A percentile compares a stretch with the other conserved stretches of the same genome.
These are phyloP conservation scores for Hymenoscyphus scutula DNA, from an alignment of 2,329 filamentous ascomycete species.

Conservation along the genomic window DNA sequence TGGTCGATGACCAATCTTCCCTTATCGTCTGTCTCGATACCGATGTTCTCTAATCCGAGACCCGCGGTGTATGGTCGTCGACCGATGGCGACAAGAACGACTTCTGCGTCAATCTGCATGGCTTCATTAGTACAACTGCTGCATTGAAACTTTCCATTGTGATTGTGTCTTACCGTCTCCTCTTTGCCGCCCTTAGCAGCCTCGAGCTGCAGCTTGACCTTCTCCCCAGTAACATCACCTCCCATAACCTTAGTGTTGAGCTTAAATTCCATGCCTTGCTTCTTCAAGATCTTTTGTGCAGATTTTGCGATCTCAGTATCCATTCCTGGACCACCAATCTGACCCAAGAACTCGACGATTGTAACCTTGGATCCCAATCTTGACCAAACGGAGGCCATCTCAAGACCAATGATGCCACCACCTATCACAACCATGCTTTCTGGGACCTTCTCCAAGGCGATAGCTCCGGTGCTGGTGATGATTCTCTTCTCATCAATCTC, in stretches of 20 bases:
- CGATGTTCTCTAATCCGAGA: constrained; percentile 90
- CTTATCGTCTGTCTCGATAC: constrained; percentile 86
- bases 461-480: constrained; percentile 91
- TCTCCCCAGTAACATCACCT: constrained; percentile 76
- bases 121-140: constrained; percentile 11
- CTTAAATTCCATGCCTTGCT: constrained; percentile 99
- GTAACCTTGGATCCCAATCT: constrained; percentile 91
- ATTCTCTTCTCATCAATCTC: constrained; percentile 97
- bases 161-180: constrained; percentile 65
- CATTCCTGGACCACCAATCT: constrained; percentile 98
- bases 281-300: constrained; percentile 87
- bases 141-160: background rate
- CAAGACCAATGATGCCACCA: constrained; percentile 96
- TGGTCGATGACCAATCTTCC: constrained; percentile 96
- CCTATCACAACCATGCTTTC: constrained; percentile 98
- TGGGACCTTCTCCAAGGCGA: constrained; percentile 84
- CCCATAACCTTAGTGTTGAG: constrained; percentile 90
- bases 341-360: constrained; percentile 91
- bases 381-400: constrained; percentile 98
- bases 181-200: constrained; percentile 94
- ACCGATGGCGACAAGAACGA: constrained; percentile 94
- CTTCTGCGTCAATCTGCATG: constrained; percentile 82
- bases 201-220: constrained; percentile 80
- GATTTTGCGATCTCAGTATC: constrained; percentile 89
- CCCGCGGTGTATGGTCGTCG: constrained; percentile 91